Evolutionary conservation across 257 asterid species (phyloP), one percentile per base, ranked within the genome.

Genomic region (Thymus mandschuricus): DNA sequence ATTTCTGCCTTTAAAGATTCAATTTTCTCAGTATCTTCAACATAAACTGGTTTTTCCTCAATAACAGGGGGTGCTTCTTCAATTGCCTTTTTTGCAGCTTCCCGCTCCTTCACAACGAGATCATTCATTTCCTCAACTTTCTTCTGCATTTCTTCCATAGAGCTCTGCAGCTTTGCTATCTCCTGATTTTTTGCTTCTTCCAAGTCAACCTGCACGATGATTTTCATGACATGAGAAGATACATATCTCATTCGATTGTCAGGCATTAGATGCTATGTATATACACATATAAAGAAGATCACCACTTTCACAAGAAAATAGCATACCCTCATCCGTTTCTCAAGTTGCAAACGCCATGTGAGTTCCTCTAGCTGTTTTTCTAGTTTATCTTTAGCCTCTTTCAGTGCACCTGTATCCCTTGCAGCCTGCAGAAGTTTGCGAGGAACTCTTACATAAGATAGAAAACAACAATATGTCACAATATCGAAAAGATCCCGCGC

Each of bases 341-440:
- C 99, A 67, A 94, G 95, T 75, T 94, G 97, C 83, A 94, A 81
- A 65, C 97, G 95, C 97, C 96, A 91, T 5, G 96, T 91, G 65
- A 91, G 95, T 63, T 94, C 99, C 88, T 94, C 99, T 64, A 91
- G 80, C 77, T 91, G 96, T 78, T 91, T 94, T 70, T 94, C 97
- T 71, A 94, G 96, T 90, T 94, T 94, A 81, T 94, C 97, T 85
- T 94, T 94, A 64, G 99, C 99, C 87, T 94, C 97, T 88, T 88
- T 91, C 77, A 94, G 92, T 38, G 96, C 97, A 79, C 99, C 99
- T 27, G 99, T 94, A 63, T 94, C 99, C 80, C 97, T 89, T 48
- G 99, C 97, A 83, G 96, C 97, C 97, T 93, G 87, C 76, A 83
- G 28, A 75, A 49, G 60, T 41, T 71, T 64, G 48, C 6, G 75